Evolutionary conservation across 78 protist species (phyloP), one percentile per base, ranked within the genome.

Genomic region (Cavenderia fasciculata): DNA sequence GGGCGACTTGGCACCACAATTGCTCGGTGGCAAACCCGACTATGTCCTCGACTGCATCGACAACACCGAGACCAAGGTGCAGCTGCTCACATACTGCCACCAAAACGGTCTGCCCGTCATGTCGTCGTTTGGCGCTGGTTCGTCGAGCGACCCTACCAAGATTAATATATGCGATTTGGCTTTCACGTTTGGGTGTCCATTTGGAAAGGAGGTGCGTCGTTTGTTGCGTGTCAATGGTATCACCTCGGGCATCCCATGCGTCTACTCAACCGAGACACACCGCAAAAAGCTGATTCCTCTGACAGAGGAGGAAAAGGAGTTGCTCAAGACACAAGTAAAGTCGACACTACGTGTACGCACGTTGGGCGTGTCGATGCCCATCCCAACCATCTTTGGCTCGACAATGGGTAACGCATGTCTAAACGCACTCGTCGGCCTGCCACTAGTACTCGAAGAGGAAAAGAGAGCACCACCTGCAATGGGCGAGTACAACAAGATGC

Each of bases 71-170:
- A 77, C 97, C 43, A 86, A 92, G 46, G 97, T 76, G 0, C 95
- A 47, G 14, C 61, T 95, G 27, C 59, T 91, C 11, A 56, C 61
- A 0, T 71, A 76, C 34, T 95, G 97, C 43, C 2, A 34, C 12
- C n/a, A 49, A 14, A 33, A 66, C 8, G 63, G 71, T 27, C 25
- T 95, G 21, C 54, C 34, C 19, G 86, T 95, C 0, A 44, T 94
- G 51, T 52, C 84, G 25, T 71, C 93, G 12, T 68, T 92, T 44
- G 97, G 97, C n/a, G 97, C 96, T 1, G 96, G 95, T 0, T 86
- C 92, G 5, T 79, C 82, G 31, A 43, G 62, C 0, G 94, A 95
- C 54, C 92, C 89, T 14, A 87, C 93, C 0, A 40, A 46, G 7
- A 69, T 93, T 43, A 59, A 59, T 54, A 49, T 91, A 2, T 16